Evolutionary conservation across 179 eudicot species (phyloP), one percentile per base, ranked within the genome.

Genomic region (Nepenthes alata): DNA sequence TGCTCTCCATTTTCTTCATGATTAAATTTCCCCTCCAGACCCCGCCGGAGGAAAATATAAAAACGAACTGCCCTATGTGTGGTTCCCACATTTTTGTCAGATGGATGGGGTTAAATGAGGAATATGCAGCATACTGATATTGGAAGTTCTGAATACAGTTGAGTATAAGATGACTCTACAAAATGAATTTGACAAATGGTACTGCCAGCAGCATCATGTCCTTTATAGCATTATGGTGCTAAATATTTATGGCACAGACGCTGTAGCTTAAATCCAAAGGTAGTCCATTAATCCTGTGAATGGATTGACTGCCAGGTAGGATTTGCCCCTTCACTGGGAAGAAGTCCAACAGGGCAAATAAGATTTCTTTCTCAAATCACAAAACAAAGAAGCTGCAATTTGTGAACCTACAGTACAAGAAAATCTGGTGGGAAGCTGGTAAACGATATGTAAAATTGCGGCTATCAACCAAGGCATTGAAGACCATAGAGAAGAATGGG

Each of bases 391-490:
- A 69, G 53, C 54, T 83, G 80, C 98, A 89, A 75, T 80, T 74
- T 76, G 96, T 93, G 59, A 89, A 86, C 76, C 75, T 93, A 39
- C 96, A 89, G 65, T 83, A 86, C 80, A 93, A 93, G 78, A 75
- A 67, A 66, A 68, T 93, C 0, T 89, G 98, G 98, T 93, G 98
- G 98, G 98, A 93, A 75, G 93, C 81, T 34, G 98, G 96, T 1
- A 93, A 93, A 44, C 84, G 95, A 45, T 93, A 38, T 45, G 81
- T 93, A 37, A 93, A 93, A 54, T 72, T 93, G 57, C 75, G 96
- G 54, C 52, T 89, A 37, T 93, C 98, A 1, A 86, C 98, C 55
- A 89, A 89, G 74, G 96, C 96, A 6, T 68, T 93, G 49, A 93
- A 85, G 79, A 93, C 98, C 50, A 89, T 89, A 0, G 98, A 93